Evolutionary conservation across 2,329 filamentous ascomycete species (phyloP).

Genomic region (Sarocladium kiliense): DNA sequence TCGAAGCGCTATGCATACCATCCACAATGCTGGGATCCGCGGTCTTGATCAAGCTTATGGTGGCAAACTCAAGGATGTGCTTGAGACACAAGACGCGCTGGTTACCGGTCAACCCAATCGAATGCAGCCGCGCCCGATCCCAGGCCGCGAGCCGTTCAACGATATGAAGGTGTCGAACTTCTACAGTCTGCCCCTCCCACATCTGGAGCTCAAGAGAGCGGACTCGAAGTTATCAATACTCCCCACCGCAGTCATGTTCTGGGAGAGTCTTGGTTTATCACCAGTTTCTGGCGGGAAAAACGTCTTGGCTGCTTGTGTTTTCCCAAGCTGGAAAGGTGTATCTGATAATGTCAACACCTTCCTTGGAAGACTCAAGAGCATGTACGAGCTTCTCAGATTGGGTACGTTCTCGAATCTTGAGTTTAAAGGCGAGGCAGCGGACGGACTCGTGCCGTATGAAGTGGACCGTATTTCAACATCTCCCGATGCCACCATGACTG

Average conservation of each 20-base stretch:
- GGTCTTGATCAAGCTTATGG: conserved; percentile 35
- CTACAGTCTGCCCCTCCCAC: conserved; percentile 62
- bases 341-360: conserved; percentile 57
- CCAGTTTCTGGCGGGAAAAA: conserved; percentile 69
- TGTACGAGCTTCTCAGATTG: conserved; percentile 70
- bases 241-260: conserved; percentile 70
- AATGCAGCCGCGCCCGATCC: conserved; percentile 42
- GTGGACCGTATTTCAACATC: conserved; percentile 39
- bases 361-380: conserved; percentile 60
- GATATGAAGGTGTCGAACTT: conserved; percentile 48
- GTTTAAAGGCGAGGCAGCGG: conserved; percentile 30
- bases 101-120: conserved; percentile 46
- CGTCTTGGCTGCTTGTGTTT: conserved; percentile 64
- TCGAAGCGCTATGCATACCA: conserved; percentile 43
- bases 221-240: conserved; percentile 68
- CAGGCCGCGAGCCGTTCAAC: conserved; percentile 33
- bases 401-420: conserved; percentile 56
- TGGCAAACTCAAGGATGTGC: conserved; percentile 39
- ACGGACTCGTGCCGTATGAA: conserved; percentile 46
- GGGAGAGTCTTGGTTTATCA: conserved; percentile 73
- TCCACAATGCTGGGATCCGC: conserved; percentile 38
- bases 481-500: conserved; percentile 34
- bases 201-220: conserved; percentile 66
- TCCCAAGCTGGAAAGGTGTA: conserved; percentile 61
- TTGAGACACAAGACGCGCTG: conserved; percentile 54